These are phyloP conservation scores for Fusarium sp. DNA, from an alignment of 2,329 filamentous ascomycete genomes.

Conservation along the genomic window DNA sequence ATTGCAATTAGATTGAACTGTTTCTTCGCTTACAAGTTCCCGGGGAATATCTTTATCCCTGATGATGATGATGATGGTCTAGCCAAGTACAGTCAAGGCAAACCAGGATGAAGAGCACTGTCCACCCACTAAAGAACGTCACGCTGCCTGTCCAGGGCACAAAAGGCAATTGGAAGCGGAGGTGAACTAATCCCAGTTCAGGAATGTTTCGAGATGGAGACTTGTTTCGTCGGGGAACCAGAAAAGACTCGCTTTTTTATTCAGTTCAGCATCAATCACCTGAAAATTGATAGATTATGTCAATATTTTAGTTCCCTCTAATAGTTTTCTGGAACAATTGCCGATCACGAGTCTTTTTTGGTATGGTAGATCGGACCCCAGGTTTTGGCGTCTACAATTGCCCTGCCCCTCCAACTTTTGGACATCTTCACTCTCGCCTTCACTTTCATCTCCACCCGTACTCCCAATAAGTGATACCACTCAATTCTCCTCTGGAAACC, in stretches of 20 bases:
- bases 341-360: background rate
- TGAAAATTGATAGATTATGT: background rate
- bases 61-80: background rate
- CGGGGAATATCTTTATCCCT: background rate
- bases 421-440: background rate
- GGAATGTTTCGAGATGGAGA: background rate
- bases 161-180: slow-evolving; percentile 9
- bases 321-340: background rate
- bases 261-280: background rate
- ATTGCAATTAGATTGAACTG: background rate
- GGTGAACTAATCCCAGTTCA: background rate
- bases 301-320: background rate
- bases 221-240: background rate
- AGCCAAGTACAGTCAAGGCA: background rate
- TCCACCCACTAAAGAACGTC: background rate
- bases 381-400: slow-evolving; percentile 7
- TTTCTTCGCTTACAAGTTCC: background rate
- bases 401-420: slow-evolving; percentile 3
- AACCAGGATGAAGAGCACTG: background rate
- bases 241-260: background rate
- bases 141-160: background rate
- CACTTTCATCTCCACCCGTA: slow-evolving; percentile 1
- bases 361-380: background rate
- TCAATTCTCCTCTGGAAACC: background rate
- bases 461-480: background rate